Evolutionary conservation across 192 early-diverging fungal species (phyloP).

Genomic region (Podila minutissima): DNA sequence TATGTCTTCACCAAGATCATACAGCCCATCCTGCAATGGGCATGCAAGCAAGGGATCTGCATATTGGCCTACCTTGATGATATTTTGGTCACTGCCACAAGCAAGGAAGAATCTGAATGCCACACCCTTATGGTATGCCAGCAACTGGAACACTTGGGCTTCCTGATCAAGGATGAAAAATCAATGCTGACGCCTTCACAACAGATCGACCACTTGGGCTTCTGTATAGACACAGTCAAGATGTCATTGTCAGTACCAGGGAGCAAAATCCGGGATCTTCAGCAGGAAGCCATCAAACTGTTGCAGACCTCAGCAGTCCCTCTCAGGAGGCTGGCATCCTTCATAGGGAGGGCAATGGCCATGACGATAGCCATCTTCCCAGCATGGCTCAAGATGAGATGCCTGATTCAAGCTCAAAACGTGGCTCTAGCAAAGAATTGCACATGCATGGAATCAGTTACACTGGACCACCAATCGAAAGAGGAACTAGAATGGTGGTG

Average conservation of each 20-base stretch:
- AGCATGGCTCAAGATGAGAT: slow-evolving; percentile 22
- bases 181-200: slow-evolving; percentile 19
- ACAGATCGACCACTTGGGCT: slow-evolving; percentile 21
- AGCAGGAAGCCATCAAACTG: slow-evolving; percentile 20
- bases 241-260: slow-evolving; percentile 33
- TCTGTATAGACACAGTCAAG: slow-evolving; percentile 13
- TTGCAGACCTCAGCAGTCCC: not conserved
- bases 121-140: slow-evolving; percentile 4
- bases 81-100: slow-evolving; percentile 14
- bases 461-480: slow-evolving; percentile 3
- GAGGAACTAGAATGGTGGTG: slow-evolving; percentile 29
- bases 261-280: slow-evolving; percentile 27
- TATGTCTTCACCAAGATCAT: slow-evolving; percentile 10
- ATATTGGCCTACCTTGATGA: slow-evolving; percentile 49
- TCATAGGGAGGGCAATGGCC: slow-evolving; percentile 26
- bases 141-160: slow-evolving; percentile 16
- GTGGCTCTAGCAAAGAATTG: not conserved
- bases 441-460: slow-evolving; percentile 19
- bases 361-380: slow-evolving; percentile 37
- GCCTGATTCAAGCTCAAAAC: slow-evolving; percentile 37
- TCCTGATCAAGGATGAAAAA: slow-evolving; percentile 22
- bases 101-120: not conserved
- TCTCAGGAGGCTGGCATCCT: slow-evolving; percentile 19
- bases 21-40: not conserved
- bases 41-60: slow-evolving; percentile 14